phyloP scores from a whole-genome alignment of 371 early-diverging fungal species.

The Capillidium heterosporum region DNA sequence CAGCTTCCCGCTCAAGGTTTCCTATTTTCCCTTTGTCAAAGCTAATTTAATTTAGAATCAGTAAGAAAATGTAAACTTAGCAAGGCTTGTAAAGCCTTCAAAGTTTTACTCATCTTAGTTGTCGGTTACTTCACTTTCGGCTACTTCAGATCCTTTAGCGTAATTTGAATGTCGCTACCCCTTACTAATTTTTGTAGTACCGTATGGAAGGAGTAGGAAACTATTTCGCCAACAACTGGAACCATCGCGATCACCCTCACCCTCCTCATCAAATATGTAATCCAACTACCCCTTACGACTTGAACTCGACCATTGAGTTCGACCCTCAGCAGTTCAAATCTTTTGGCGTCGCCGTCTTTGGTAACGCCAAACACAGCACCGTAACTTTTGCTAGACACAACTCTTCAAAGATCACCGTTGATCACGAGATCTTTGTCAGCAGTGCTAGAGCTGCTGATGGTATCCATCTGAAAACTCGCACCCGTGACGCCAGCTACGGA shows the following conservation, averaged over 20 bases:
- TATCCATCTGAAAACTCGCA: background rate
- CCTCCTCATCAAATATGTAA: background rate
- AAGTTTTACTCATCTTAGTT: too few relatives aligned
- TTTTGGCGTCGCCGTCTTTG: background rate
- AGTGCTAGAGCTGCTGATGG: background rate
- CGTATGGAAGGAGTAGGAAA: too few relatives aligned
- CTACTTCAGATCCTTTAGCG: too few relatives aligned
- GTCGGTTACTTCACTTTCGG: too few relatives aligned
- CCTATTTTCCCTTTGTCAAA: too few relatives aligned
- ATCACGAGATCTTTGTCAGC: conserved; percentile 3
- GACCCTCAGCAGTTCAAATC: background rate
- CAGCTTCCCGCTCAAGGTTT: too few relatives aligned
- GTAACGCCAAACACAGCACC: background rate
- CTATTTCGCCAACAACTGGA: too few relatives aligned
- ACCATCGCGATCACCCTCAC: background rate
- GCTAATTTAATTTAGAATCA: too few relatives aligned
- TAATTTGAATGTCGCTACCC: too few relatives aligned
- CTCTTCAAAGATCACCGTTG: background rate
- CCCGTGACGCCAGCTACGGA: background rate
- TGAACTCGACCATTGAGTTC: background rate
- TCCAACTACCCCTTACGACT: background rate
- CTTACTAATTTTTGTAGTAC: too few relatives aligned
- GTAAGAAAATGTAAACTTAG: too few relatives aligned
- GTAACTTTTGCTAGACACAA: conserved; percentile 1
- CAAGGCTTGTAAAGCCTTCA: too few relatives aligned